Base-by-base conservation (phyloP, 768 basidiomycete genomes). In the Pluteus cervinus region DNA sequence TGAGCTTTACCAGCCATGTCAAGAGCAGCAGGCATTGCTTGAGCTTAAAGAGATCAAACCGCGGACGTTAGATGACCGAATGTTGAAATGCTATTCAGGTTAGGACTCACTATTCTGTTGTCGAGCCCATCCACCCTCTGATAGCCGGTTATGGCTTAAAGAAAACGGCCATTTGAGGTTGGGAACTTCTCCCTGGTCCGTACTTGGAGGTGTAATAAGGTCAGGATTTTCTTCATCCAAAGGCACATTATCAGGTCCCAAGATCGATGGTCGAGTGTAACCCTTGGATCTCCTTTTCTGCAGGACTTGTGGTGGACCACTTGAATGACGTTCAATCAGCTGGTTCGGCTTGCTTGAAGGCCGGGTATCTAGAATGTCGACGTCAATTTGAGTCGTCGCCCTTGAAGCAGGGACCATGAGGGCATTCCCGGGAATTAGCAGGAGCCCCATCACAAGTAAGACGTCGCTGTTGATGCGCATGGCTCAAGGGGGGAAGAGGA, bases 111-210 rank as follows among this genome's bases (percentile, higher is more conserved):
- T 42, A 43, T 76, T 82, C 52, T 80, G 71, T 49, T 78, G 67
- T 31, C 78, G 66, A 20, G 79, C 73, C 78, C 79, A 82, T 2
- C 81, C 81, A n/a, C 79, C 81, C 4, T 65, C 62, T 36, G 71
- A 68, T 5, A 82, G 46, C 23, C 76, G 73, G 48, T 67, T 79
- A 48, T 77, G 76, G 42, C 78, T 79, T 15, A 78, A 52, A 33
- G 70, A 61, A 49, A 80, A 76, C 0, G 79, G 71, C 81, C 81
- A 82, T 47, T 81, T 81, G 43, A 66, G 65, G 45, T 79, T 80
- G 33, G 40, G 63, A 67, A 84, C 59, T 16, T 41, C 42, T 9
- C 81, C 81, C 16, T 60, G 48, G 48, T 85, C 82, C 0, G 83
- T 81, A 5, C 66, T 69, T 3, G 82, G 82, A 29, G 79, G 76